These are phyloP conservation scores for Populus tomentosa DNA, from an alignment of 441 rosid species.

Conservation along the genomic window DNA sequence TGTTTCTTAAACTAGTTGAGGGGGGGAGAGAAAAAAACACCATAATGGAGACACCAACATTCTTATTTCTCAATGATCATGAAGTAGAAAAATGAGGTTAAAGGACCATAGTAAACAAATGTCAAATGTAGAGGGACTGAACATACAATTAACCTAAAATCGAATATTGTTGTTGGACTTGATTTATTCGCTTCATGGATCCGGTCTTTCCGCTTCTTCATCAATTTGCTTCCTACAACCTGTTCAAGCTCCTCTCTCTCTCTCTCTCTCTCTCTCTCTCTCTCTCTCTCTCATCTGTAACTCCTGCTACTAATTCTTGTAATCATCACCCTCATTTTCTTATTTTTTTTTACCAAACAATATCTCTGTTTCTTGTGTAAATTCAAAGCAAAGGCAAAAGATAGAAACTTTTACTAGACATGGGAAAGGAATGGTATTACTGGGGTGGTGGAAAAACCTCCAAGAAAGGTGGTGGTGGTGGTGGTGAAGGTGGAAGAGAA, in stretches of 20 bases:
- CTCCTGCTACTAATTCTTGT: constrained; percentile 10
- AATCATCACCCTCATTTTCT: constrained; percentile 17
- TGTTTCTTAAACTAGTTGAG: no score
- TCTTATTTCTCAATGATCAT: neutral
- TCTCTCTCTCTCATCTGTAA: neutral
- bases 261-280: neutral
- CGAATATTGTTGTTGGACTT: constrained; percentile 8
- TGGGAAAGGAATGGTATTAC: constrained; percentile 55
- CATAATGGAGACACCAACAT: no score
- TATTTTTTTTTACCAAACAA: neutral
- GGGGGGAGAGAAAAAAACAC: no score
- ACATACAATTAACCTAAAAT: constrained; percentile 3
- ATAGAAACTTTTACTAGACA: constrained; percentile 15
- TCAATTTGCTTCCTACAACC: constrained; percentile 1
- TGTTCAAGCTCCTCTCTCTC: constrained; percentile 8
- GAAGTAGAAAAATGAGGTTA: neutral
- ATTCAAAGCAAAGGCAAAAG: neutral
- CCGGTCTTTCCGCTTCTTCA: constrained; percentile 35
- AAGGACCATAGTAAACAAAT: neutral
- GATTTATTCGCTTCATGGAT: constrained; percentile 28
- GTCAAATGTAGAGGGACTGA: neutral
- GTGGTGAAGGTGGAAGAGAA: constrained; percentile 14
- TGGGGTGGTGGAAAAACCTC: constrained; percentile 36
- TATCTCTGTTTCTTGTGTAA: neutral
- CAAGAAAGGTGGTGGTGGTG: constrained; percentile 18